phyloP scores from a whole-genome alignment of 768 basidiomycete genomes.

The Paxillus involutus region DNA sequence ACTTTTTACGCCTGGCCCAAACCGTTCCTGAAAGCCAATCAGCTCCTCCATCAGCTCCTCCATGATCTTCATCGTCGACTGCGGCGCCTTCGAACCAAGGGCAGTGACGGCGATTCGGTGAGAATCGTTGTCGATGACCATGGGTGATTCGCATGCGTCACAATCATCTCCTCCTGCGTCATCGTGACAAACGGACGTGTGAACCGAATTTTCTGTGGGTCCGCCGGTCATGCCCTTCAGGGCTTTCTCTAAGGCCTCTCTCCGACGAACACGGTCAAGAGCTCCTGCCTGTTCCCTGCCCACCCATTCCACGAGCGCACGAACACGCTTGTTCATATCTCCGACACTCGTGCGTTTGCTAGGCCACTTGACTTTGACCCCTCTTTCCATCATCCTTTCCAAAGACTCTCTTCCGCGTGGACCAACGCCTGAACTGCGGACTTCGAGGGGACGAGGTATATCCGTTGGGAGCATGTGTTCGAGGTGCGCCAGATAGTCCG shows the following conservation, averaged over 20 bases:
- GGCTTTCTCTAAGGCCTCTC: constrained; percentile 63
- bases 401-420: constrained; percentile 48
- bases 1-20: constrained; percentile 57
- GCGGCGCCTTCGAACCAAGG: constrained; percentile 15
- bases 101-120: constrained; percentile 1
- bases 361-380: constrained; percentile 91
- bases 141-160: constrained; percentile 25
- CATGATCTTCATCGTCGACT: constrained; percentile 76
- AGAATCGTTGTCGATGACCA: constrained; percentile 32
- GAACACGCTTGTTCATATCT: constrained; percentile 95
- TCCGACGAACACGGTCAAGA: constrained; percentile 65
- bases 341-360: constrained; percentile 93
- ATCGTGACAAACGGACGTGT: constrained; percentile 13
- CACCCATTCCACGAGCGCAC: constrained; percentile 92
- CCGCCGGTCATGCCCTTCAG: constrained; percentile 29
- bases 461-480: constrained; percentile 79
- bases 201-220: constrained; percentile 5
- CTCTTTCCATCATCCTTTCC: constrained; percentile 69
- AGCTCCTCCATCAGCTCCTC: constrained; percentile 90
- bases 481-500: constrained; percentile 90
- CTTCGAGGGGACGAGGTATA: constrained; percentile 70
- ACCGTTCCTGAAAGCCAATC: constrained; percentile 85
- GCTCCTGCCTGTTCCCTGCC: constrained; percentile 81
- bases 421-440: constrained; percentile 50
- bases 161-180: constrained; percentile 10